Percentiles rank a stretch among this genome's conserved stretches.
Evolutionary conservation across 192 early-diverging fungal species (phyloP).

Genomic region (Linnemannia elongata): DNA sequence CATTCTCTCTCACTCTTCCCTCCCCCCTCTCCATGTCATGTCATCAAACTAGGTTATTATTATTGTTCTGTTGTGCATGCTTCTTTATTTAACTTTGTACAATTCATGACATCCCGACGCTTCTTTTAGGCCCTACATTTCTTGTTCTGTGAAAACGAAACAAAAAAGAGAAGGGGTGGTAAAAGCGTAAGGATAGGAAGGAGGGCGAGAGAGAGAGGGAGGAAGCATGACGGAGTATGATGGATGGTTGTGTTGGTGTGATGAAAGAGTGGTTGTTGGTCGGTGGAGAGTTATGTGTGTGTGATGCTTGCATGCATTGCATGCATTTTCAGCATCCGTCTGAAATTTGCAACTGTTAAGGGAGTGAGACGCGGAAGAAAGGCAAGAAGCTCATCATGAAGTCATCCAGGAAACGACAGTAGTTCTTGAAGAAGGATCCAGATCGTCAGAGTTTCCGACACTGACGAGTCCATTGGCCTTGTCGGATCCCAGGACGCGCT

Average conservation of each 20-base stretch:
- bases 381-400: background rate
- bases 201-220: background rate
- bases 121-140: background rate
- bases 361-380: background rate
- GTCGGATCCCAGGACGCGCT: slow-evolving; percentile 63
- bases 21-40: background rate
- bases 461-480: slow-evolving; percentile 42
- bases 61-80: background rate
- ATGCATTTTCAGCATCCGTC: background rate
- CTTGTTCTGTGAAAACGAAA: background rate
- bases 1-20: background rate
- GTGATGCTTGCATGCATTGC: background rate
- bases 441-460: slow-evolving; percentile 9
- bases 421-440: slow-evolving; percentile 21
- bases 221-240: no score
- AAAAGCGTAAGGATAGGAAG: background rate
- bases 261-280: background rate
- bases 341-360: no score
- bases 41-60: background rate
- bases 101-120: background rate
- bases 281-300: background rate
- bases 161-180: background rate
- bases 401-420: slow-evolving; percentile 31
- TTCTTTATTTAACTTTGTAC: background rate
- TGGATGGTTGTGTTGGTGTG: background rate